Base-by-base conservation (phyloP, 441 rosid genomes). In the Pelargonium exstipulatum region DNA sequence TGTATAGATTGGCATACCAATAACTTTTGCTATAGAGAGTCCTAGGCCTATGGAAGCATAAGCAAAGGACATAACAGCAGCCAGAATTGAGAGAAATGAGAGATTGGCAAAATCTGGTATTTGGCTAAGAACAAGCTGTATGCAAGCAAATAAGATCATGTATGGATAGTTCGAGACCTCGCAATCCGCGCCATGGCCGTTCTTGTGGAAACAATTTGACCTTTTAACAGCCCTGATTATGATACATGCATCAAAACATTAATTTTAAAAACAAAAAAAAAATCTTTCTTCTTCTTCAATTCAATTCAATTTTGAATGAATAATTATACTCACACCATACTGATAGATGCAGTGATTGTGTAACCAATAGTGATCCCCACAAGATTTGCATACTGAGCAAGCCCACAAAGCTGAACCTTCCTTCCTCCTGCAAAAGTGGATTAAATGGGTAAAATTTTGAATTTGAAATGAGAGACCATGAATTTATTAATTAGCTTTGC, bases 261-360 rank as follows among this genome's bases (percentile, higher is more conserved):
- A 26, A 26, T 26, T 26, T n/a, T n/a, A 26, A 26, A 26, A 26
- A 26, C 1, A 0, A 14, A 45, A 9, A 45, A 45, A 9, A 45
- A 45, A 45, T 2, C 9, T 9, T 3, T 2, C 37, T 32, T 32
- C 37, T 32, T 32, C 5, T 32, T 4, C 7, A n/a, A n/a, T 9
- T 46, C 51, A 46, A 46, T 2, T 46, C 51, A 46, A 9, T 13
- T 14, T 14, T 13, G 14, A 49, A 7, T n/a, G 16, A 48, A n/a
- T 2, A 32, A 32, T 18, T 49, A 64, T 0, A 77, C 98, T 86
- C 83, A 92, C 98, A 90, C 96, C 88, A 92, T 87, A 76, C 98
- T 92, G 29, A 92, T 90, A 17, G 98, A 92, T 7, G 92, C 91
- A 43, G 98, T 92, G 73, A 92, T 92, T 14, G 95, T 90, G 77